phyloP scores from a whole-genome alignment of 495 filamentous ascomycete species.

The Neurospora tetrasperma region DNA sequence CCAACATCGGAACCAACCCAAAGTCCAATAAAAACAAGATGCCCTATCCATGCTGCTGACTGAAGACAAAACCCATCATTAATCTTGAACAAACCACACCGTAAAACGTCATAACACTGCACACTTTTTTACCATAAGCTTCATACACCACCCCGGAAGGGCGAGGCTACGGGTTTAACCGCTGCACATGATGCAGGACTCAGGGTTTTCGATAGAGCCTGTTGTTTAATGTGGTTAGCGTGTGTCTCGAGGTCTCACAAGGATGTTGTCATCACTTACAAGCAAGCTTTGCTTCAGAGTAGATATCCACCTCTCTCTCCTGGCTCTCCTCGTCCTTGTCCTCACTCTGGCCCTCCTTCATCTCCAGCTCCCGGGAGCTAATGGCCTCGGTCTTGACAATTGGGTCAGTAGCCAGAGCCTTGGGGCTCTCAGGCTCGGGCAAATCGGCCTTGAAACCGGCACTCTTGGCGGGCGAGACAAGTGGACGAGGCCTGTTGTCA shows the following conservation, averaged over 20 bases:
- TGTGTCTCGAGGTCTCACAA: no score
- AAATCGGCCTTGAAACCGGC: slow-evolving; percentile 56
- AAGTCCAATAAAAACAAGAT: neutral
- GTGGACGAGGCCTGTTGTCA: slow-evolving; percentile 31
- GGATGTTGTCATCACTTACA: neutral
- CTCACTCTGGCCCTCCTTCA: slow-evolving; percentile 38
- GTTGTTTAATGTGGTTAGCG: slow-evolving; percentile 17
- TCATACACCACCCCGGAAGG: neutral
- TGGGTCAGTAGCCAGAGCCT: slow-evolving; percentile 63
- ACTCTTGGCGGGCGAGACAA: slow-evolving; percentile 36
- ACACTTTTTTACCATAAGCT: neutral
- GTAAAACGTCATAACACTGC: neutral
- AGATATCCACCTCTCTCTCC: slow-evolving; percentile 78
- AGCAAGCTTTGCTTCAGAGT: no score
- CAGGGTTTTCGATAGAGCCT: no score
- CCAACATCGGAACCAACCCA: neutral
- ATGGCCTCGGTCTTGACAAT: slow-evolving; percentile 48
- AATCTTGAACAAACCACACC: neutral
- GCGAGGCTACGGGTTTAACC: slow-evolving; percentile 34
- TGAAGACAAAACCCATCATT: neutral
- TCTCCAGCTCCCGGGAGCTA: slow-evolving; percentile 39
- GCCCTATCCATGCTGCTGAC: neutral
- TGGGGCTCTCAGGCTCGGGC: slow-evolving; percentile 64
- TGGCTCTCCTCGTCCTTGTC: slow-evolving; percentile 56
- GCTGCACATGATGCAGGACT: slow-evolving; percentile 87